phyloP scores from a whole-genome alignment of 768 basidiomycete genomes.

The Tubosaeta brunneosetosa region DNA sequence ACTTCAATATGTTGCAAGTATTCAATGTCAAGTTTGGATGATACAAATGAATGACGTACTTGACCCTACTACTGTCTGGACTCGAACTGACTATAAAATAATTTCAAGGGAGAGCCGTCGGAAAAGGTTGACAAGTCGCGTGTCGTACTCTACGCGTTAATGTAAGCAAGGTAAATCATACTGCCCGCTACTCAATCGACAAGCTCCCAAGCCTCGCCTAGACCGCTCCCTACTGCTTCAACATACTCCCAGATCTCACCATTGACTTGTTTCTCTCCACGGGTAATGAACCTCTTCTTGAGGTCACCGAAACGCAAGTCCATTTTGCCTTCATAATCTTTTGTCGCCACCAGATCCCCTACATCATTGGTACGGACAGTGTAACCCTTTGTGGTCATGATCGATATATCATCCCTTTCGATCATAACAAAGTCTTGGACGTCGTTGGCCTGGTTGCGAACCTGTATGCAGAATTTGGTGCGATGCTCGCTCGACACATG shows the following conservation, averaged over 20 bases:
- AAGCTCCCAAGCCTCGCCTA: neutral
- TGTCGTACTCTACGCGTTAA: no score
- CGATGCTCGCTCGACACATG: neutral
- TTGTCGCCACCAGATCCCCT: neutral
- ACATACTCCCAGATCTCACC: neutral
- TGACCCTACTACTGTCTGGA: no score
- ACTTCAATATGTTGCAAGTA: no score
- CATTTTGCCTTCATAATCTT: neutral
- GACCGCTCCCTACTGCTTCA: neutral
- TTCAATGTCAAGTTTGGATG: no score
- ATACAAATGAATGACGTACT: no score
- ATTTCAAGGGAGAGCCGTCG: no score
- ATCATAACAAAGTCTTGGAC: neutral
- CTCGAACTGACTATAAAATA: no score
- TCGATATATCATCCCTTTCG: neutral
- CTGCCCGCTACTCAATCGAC: neutral
- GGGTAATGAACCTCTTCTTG: neutral
- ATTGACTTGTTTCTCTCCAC: neutral
- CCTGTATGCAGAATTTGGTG: neutral
- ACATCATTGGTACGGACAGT: neutral
- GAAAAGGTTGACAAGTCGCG: no score
- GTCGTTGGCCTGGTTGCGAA: neutral
- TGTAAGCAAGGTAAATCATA: no score
- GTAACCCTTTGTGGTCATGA: neutral
- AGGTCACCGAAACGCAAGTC: neutral